These are phyloP conservation scores for Ogataea trehalophila DNA, from an alignment of 805 yeast species.

Conservation along the genomic window DNA sequence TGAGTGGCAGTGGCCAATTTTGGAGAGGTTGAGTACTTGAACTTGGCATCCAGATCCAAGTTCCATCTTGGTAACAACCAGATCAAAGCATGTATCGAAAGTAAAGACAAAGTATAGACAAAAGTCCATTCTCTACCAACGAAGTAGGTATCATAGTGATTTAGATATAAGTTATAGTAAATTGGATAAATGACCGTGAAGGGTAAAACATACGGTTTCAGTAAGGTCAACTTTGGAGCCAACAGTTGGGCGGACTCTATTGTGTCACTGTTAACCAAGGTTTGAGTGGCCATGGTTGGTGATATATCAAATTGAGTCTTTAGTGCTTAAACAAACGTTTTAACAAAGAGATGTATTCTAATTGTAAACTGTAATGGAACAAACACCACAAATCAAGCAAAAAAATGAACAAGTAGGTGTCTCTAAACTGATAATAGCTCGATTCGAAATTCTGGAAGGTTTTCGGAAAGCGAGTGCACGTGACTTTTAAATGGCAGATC, in stretches of 20 bases:
- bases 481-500: too few species aligned
- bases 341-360: too few species aligned
- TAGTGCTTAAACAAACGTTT: too few species aligned
- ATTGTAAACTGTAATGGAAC: too few species aligned
- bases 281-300: constrained; percentile 9
- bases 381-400: too few species aligned
- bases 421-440: too few species aligned
- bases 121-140: constrained; percentile 95
- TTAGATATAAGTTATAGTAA: constrained; percentile 58
- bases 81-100: constrained; percentile 68
- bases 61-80: constrained; percentile 96
- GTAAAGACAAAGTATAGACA: constrained; percentile 70
- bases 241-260: constrained; percentile 70
- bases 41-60: constrained; percentile 58
- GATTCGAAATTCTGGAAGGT: too few species aligned
- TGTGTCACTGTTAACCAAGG: constrained; percentile 63
- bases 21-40: constrained; percentile 57
- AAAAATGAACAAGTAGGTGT: too few species aligned
- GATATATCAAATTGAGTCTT: too few species aligned
- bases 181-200: constrained; percentile 74
- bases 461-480: too few species aligned
- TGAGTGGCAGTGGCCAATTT: constrained; percentile 61
- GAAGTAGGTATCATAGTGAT: constrained; percentile 74
- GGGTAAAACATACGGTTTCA: constrained; percentile 80
- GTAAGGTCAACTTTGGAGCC: constrained; percentile 54